Base-by-base conservation (phyloP, 805 yeast genomes). In the Myxozyma sirexii region DNA sequence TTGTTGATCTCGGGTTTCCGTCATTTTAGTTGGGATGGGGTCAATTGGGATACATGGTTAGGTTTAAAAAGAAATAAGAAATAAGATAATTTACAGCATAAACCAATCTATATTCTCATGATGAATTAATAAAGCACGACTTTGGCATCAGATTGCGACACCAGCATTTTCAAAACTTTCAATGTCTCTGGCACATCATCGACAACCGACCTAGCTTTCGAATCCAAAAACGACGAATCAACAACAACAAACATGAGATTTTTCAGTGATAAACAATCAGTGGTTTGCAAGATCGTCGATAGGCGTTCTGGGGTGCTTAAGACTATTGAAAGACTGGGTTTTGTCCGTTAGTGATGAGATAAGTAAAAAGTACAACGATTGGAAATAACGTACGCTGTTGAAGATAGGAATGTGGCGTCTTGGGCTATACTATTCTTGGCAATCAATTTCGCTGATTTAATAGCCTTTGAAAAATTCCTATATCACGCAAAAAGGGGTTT, bases 111-210 rank as follows among this genome's bases (percentile, higher is more conserved):
- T n/a, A n/a, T n/a, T n/a, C n/a, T n/a, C n/a, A n/a, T n/a, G n/a
- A n/a, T n/a, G n/a, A n/a, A n/a, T 37, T 48, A 48, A 35, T 48
- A 48, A 19, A 48, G 43, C 43, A 48, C 53, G 13, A 48, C 43
- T 21, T 48, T 48, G 12, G 53, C 43, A 2, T 26, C 15, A n/a
- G 53, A 12, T 10, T 29, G 35, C 15, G 5, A 15, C n/a, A 59
- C 33, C 47, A 60, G 38, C 35, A 27, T n/a, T 37, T 59, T 59
- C 15, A 56, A 26, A 35, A 31, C 38, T 31, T 35, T 31, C 13
- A 62, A 35, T 8, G 63, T 62, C 53, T 62, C 66, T 6, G 57
- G 62, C 21, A 59, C 62, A 41, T 60, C 66, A 35, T 62, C 64
- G 7, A 62, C 37, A 23, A 59, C 66, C 27, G 46, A 56, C 10